Evolutionary conservation across 805 yeast genomes (phyloP).

Genomic region (Yamadazyma takamatsuzukensis): DNA sequence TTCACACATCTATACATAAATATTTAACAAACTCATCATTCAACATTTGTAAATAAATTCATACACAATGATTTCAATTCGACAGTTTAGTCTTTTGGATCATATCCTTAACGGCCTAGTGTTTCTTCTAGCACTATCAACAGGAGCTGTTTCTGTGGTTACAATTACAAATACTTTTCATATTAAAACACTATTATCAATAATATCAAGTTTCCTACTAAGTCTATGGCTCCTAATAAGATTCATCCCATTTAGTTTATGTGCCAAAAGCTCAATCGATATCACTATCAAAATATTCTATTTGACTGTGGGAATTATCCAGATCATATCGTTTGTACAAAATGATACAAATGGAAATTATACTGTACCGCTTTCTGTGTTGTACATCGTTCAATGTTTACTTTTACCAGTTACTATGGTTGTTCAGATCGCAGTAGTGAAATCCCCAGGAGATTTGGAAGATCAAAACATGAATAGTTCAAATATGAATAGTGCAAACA

Average conservation of each 20-base stretch:
- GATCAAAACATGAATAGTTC: too few relatives aligned
- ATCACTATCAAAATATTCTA: slow-evolving; percentile 4
- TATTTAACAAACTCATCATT: too few relatives aligned
- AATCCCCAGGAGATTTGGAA: too few relatives aligned
- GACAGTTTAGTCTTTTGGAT: slow-evolving; percentile 1
- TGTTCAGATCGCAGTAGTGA: too few relatives aligned
- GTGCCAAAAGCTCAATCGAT: slow-evolving; percentile 1
- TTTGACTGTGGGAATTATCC: slow-evolving; percentile 1
- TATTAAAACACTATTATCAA: slow-evolving; percentile 1
- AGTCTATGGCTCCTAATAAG: slow-evolving; percentile 10
- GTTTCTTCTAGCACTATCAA: slow-evolving; percentile 4
- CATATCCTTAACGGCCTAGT: slow-evolving; percentile 3
- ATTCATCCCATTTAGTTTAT: slow-evolving; percentile 4
- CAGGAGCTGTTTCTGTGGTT: slow-evolving; percentile 7
- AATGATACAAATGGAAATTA: not conserved
- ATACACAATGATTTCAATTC: slow-evolving; percentile 1
- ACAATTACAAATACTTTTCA: not conserved
- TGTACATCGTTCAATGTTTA: slow-evolving; percentile 6
- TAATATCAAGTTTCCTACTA: slow-evolving; percentile 7
- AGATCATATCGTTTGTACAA: slow-evolving; percentile 3
- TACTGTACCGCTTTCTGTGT: slow-evolving; percentile 4
- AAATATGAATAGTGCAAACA: too few relatives aligned
- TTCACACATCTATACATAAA: too few relatives aligned
- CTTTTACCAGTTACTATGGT: slow-evolving; percentile 3
- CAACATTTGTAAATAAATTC: not conserved